Evolutionary conservation across 106 monocot genomes (phyloP).

Genomic region (Dendrobium nobile): DNA sequence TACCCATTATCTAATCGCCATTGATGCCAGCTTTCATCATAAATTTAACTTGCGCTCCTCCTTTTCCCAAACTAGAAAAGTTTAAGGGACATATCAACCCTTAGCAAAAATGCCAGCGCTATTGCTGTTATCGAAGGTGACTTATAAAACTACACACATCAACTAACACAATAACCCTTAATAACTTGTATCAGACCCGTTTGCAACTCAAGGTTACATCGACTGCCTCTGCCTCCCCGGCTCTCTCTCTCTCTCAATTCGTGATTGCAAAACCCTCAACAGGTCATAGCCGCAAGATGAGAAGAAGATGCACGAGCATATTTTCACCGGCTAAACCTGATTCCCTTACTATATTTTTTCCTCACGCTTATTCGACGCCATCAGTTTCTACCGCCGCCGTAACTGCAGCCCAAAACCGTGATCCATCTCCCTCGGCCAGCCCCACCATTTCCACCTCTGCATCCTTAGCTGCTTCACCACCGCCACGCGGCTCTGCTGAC

Average conservation of each 20-base stretch:
- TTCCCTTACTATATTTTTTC: not conserved
- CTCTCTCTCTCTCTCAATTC: not conserved
- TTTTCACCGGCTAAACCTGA: not conserved
- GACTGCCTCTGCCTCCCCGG: not conserved
- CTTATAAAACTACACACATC: no score
- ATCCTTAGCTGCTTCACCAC: not conserved
- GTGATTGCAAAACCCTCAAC: not conserved
- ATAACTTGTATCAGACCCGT: no score
- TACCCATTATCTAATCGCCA: no score
- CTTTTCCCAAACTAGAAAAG: no score
- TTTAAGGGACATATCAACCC: no score
- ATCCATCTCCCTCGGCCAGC: not conserved
- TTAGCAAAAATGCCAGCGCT: no score
- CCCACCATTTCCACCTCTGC: not conserved
- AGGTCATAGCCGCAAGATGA: not conserved
- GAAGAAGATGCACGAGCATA: not conserved
- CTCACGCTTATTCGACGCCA: not conserved
- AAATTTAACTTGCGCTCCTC: no score
- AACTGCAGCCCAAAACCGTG: not conserved
- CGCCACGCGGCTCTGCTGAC: not conserved
- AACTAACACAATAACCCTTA: no score
- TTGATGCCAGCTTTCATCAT: no score
- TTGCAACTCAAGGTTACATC: not conserved
- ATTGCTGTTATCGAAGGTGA: no score
- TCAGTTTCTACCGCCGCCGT: not conserved